phyloP scores from a whole-genome alignment of 2,329 filamentous ascomycete genomes.

The Exophiala bonariae region DNA sequence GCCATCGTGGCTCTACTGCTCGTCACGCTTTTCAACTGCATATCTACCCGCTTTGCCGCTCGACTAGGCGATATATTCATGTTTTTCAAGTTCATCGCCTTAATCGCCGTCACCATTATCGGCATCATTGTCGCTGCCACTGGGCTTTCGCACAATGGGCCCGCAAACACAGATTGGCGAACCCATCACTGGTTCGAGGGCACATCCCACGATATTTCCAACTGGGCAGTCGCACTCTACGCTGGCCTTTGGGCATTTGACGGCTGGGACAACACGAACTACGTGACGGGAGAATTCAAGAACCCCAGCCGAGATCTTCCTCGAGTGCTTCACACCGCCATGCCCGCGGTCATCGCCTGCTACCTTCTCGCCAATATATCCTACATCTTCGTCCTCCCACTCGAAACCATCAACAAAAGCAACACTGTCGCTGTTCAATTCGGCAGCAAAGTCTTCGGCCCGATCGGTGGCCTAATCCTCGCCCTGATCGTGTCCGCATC shows the following conservation, averaged over 20 bases:
- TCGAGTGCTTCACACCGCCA: slow-evolving; percentile 91
- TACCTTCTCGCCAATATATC: slow-evolving; percentile 90
- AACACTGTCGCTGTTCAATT: slow-evolving; percentile 98
- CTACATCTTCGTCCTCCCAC: slow-evolving; percentile 90
- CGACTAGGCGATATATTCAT: slow-evolving; percentile 89
- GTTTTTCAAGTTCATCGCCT: slow-evolving; percentile 92
- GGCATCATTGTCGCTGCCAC: slow-evolving; percentile 88
- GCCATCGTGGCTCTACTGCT: slow-evolving; percentile 72
- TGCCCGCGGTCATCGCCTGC: slow-evolving; percentile 86
- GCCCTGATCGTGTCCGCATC: slow-evolving; percentile 87
- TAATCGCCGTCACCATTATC: slow-evolving; percentile 81
- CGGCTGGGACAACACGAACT: slow-evolving; percentile 99
- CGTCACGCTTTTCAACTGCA: slow-evolving; percentile 83
- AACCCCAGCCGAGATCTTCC: slow-evolving; percentile 88
- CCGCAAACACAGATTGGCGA: slow-evolving; percentile 83
- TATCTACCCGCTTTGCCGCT: slow-evolving; percentile 86
- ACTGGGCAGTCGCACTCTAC: slow-evolving; percentile 92
- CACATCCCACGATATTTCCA: slow-evolving; percentile 75
- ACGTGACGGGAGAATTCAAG: slow-evolving; percentile 94
- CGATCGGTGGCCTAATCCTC: slow-evolving; percentile 76
- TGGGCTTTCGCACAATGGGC: slow-evolving; percentile 74
- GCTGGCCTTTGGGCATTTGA: slow-evolving; percentile 97
- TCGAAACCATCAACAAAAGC: slow-evolving; percentile 74
- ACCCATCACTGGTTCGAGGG: slow-evolving; percentile 82
- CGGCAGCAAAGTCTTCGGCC: slow-evolving; percentile 84